Base-by-base conservation (phyloP, 164 flowering plant genomes). In the Dillenia turbinata region DNA sequence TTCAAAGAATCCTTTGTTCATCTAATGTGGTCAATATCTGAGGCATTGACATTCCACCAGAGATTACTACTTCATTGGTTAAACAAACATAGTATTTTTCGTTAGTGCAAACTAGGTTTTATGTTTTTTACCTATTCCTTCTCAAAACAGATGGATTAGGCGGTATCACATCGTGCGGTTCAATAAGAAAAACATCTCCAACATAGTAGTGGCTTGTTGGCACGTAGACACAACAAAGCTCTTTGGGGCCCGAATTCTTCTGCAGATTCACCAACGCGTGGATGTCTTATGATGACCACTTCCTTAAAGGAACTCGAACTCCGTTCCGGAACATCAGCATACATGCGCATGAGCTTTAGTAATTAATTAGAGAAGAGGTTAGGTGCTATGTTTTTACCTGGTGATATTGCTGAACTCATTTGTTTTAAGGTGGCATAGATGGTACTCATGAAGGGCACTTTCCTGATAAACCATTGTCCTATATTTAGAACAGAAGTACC, bases 251-350 rank as follows among this genome's bases (percentile, higher is more conserved):
- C 5, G 66, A 55, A 69, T 60, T 72, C 46, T 72, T 69, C 45
- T 58, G 79, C 4, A 84, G 84, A 54, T 59, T 86, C 91, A 2
- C 88, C 91, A 52, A 75, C 48, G 9, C 84, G 85, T 5, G 91
- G 91, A 73, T 86, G 91, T 66, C 79, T 80, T 61, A 86, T 73
- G 44, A 86, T 82, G 12, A 86, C 86, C 56, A 83, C 86, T 74
- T 85, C 88, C 69, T 86, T 86, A 77, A 86, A 86, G 45, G 91
- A 84, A 1, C 75, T 72, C 8, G 86, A 75, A 44, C 61, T 72
- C 67, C 79, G 74, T 66, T 79, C 90, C 83, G 75, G 8, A 67
- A 56, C n/a, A 49, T 44, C 9, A 10, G 13, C 52, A 22, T 22
- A 12, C 44, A 12, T 16, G 49, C 13, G 0, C 40, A 33, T 33